Base-by-base conservation (phyloP, 495 filamentous ascomycete species). In the Penicillium egyptiacum region DNA sequence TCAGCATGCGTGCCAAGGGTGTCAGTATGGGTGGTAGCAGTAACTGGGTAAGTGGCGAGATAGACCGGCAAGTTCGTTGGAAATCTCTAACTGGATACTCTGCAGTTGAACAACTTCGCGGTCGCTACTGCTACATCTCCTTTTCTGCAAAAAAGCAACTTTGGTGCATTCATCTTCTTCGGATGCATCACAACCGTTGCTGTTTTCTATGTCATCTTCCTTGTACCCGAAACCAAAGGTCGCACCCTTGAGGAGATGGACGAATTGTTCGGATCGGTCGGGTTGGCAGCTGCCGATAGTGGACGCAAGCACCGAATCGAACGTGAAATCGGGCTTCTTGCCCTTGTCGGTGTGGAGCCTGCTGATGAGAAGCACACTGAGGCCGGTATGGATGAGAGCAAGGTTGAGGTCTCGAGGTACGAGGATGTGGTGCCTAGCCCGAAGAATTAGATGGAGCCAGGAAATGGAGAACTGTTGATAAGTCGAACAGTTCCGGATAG, bases 171-270 rank as follows among this genome's bases (percentile, higher is more conserved):
- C 60, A 76, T 78, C 55, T 78, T 79, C 69, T 79, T 78, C 58
- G 74, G 70, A n/a, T 67, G 64, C 19, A 59, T 78, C 53, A 83
- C 81, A 50, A 62, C 75, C 8, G 44, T 83, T 37, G 80, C 73
- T 22, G 76, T 77, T 35, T 14, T 79, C 8, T 75, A 78, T 58
- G 77, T 83, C 14, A 78, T 72, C 55, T 69, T 75, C 64, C 72
- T 82, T 45, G 81, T 83, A 58, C 80, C 80, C 2, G 81, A 84
- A 60, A 84, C 81, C 8, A 81, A 79, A 61, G 80, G 81, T 62
- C 78, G 78, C 54, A 83, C 81, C 6, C 65, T 83, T 9, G 81
- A 84, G 59, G 81, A 83, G 58, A 81, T 84, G 62, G 81, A 84
- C 55, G 68, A 79, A 42, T 55, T 83, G 12, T 83, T 84, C 60